These are phyloP conservation scores for Ochetophila trinervis DNA, from an alignment of 306 rosid species.

Conservation along the genomic window DNA sequence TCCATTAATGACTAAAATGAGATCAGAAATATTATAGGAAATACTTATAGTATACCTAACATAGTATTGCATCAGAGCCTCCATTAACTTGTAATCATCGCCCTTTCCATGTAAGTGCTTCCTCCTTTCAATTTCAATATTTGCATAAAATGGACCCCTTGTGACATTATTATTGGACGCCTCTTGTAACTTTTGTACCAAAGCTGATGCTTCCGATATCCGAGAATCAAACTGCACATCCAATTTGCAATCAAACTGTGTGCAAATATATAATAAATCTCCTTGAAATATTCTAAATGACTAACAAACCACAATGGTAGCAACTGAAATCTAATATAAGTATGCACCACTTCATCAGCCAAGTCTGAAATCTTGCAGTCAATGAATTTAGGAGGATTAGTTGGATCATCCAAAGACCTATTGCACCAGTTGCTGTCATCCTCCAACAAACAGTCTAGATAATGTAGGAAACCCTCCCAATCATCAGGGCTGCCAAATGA, in stretches of 20 bases:
- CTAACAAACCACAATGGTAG: conserved; percentile 14
- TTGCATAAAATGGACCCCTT: conserved; percentile 83
- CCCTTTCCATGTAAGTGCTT: conserved; percentile 63
- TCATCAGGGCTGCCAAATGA: conserved; percentile 92
- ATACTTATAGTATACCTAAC: conserved; percentile 42
- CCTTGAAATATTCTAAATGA: conserved; percentile 13
- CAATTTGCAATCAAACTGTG: conserved; percentile 28
- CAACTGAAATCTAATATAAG: conserved; percentile 15
- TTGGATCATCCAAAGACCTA: conserved; percentile 46
- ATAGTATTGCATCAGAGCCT: conserved; percentile 60
- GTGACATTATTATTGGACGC: conserved; percentile 35
- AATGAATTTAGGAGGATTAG: conserved; percentile 50
- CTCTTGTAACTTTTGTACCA: conserved; percentile 60
- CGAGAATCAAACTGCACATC: conserved; percentile 80
- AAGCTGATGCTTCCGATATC: conserved; percentile 61
- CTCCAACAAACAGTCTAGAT: conserved; percentile 92
- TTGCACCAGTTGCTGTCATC: conserved; percentile 74
- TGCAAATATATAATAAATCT: conserved; percentile 5
- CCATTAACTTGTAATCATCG: conserved; percentile 56
- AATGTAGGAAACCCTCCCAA: conserved; percentile 92
- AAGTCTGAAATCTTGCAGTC: conserved; percentile 71
- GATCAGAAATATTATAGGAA: neutral
- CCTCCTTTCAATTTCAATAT: conserved; percentile 87
- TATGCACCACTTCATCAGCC: conserved; percentile 65
- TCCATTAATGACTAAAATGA: neutral